These are phyloP conservation scores for Suillus variegatus DNA, from an alignment of 768 basidiomycete genomes.

Conservation along the genomic window DNA sequence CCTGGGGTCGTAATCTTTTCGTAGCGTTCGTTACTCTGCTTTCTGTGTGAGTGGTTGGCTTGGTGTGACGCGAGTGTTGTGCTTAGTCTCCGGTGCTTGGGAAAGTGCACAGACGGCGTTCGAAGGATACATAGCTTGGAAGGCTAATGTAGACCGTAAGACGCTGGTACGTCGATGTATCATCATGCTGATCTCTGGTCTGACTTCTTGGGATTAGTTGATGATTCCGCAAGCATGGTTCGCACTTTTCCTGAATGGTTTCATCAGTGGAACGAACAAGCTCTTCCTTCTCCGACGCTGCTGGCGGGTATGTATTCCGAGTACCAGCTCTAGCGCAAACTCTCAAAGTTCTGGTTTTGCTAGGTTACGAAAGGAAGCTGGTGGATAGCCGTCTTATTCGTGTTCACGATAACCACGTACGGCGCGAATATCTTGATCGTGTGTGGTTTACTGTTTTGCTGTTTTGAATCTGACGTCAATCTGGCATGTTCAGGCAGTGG, in stretches of 20 bases:
- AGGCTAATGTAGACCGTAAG: conserved; percentile 31
- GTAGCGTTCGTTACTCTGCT: conserved; percentile 41
- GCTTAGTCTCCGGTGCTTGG: neutral
- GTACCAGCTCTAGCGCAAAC: neutral
- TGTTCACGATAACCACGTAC: conserved; percentile 35
- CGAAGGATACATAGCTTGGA: conserved; percentile 45
- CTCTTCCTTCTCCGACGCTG: conserved; percentile 50
- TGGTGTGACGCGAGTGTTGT: neutral
- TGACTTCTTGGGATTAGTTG: conserved; percentile 11
- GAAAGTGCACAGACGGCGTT: conserved; percentile 41
- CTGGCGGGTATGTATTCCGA: conserved; percentile 44
- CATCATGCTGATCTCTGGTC: neutral
- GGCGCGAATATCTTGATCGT: conserved; percentile 45
- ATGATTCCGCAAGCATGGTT: conserved; percentile 43
- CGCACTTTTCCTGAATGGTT: conserved; percentile 49
- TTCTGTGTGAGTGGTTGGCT: conserved; percentile 38
- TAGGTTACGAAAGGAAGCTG: conserved; percentile 43
- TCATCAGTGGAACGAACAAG: conserved; percentile 48
- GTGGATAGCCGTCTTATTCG: conserved; percentile 38
- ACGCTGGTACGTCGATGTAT: conserved; percentile 35
- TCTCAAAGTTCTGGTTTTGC: neutral
- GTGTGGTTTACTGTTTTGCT: neutral
- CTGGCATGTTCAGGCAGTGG: neutral
- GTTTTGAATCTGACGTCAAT: neutral
- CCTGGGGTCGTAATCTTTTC: conserved; percentile 41